A percentile compares a stretch with the other conserved stretches of the same genome.
phyloP scores from a whole-genome alignment of 108 stramenopile species.

The Discostella stelligeroides region DNA sequence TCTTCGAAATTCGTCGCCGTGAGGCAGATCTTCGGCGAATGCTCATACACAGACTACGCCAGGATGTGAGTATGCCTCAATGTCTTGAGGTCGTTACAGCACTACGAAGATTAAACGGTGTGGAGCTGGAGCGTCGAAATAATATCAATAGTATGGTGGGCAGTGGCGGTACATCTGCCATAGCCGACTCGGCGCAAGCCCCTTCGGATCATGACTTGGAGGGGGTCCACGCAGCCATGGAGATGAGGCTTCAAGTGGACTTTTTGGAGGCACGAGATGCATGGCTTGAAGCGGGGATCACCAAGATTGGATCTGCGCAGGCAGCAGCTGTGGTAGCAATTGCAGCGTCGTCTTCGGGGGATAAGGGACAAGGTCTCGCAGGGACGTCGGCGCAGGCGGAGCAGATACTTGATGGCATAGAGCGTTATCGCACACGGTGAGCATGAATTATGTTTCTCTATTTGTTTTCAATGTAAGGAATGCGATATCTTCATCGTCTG shows the following conservation, averaged over 20 bases:
- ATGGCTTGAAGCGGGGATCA: constrained; percentile 70
- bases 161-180: constrained; percentile 3
- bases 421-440: constrained; percentile 82
- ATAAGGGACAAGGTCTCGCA: constrained; percentile 20
- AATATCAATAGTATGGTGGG: constrained; percentile 16
- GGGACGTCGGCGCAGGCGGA: constrained; percentile 56
- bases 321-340: constrained; percentile 19
- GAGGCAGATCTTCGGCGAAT: constrained; percentile 79
- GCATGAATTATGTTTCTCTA: constrained; percentile 14
- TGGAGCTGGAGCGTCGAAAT: constrained; percentile 74
- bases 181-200: constrained; percentile 28
- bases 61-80: constrained; percentile 87
- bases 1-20: constrained; percentile 77
- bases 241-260: constrained; percentile 79
- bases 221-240: constrained; percentile 76
- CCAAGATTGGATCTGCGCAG: constrained; percentile 43
- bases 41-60: constrained; percentile 69
- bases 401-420: constrained; percentile 84
- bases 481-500: not conserved
- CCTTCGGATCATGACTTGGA: constrained; percentile 56
- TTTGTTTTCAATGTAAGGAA: not conserved
- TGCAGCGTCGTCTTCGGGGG: constrained; percentile 21
- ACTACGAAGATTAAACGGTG: constrained; percentile 78
- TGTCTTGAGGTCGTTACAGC: constrained; percentile 87
- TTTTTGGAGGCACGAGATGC: constrained; percentile 86